Evolutionary conservation across 495 filamentous ascomycete genomes (phyloP).

Genomic region (Durotheca rogersii): DNA sequence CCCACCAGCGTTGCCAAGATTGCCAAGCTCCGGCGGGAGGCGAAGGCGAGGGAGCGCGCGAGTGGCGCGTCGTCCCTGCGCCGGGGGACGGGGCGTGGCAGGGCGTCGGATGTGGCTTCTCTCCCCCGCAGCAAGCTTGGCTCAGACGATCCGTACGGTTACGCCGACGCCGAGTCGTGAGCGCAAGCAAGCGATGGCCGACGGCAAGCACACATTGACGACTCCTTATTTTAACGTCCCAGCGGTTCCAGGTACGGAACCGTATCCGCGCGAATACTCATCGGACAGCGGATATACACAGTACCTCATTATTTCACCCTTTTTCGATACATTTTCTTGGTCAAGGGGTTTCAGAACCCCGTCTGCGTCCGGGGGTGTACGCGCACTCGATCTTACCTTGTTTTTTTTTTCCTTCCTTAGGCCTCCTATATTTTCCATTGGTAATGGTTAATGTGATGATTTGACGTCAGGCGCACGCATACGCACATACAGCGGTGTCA

Average conservation of each 20-base stretch:
- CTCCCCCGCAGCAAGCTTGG: constrained; percentile 9
- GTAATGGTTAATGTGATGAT: constrained; percentile 17
- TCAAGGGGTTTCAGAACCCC: too few relatives aligned
- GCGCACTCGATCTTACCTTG: too few relatives aligned
- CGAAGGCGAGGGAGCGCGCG: constrained; percentile 32
- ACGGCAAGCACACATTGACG: neutral
- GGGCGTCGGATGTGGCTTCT: constrained; percentile 1
- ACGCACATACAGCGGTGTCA: too few relatives aligned
- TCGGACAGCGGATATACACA: too few relatives aligned
- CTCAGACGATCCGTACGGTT: constrained; percentile 15
- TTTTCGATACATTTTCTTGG: too few relatives aligned
- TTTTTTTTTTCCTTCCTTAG: too few relatives aligned
- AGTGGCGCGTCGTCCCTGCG: constrained; percentile 7
- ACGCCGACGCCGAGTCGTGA: constrained; percentile 16
- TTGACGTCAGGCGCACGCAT: constrained; percentile 26
- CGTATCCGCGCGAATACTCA: too few relatives aligned
- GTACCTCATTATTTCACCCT: too few relatives aligned
- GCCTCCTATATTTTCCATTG: too few relatives aligned
- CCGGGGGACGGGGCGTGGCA: constrained; percentile 21
- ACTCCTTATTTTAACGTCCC: too few relatives aligned
- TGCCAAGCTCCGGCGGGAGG: constrained; percentile 37
- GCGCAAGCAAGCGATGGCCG: neutral
- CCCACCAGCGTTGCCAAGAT: constrained; percentile 31
- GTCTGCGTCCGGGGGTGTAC: neutral
- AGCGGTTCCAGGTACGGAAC: too few relatives aligned